These are phyloP conservation scores for Suillus occidentalis DNA, from an alignment of 768 basidiomycete species.

Conservation along the genomic window DNA sequence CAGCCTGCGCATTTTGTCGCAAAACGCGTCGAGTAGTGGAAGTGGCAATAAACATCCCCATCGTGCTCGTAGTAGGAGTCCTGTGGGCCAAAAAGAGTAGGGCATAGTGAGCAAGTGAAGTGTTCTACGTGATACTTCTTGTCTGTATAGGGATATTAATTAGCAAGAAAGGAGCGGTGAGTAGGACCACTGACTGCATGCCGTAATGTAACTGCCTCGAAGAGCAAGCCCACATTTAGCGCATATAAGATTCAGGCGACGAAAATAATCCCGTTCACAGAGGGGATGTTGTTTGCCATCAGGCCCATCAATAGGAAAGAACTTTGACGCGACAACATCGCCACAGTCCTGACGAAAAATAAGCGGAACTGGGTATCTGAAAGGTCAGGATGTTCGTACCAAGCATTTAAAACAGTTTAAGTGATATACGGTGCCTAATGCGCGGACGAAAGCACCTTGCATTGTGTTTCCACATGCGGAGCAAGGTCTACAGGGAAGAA, in stretches of 20 bases:
- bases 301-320: slow-evolving; percentile 95
- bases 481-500: slow-evolving; percentile 51
- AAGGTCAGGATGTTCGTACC: slow-evolving; percentile 49
- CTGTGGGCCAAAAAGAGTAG: slow-evolving; percentile 94
- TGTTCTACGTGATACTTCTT: slow-evolving; percentile 99
- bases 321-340: slow-evolving; percentile 95
- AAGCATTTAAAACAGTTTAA: slow-evolving; percentile 98
- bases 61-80: slow-evolving; percentile 99
- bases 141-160: slow-evolving; percentile 48
- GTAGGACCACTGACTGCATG: slow-evolving; percentile 74
- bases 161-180: slow-evolving; percentile 15
- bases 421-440: slow-evolving; percentile 91
- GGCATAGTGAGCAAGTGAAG: slow-evolving; percentile 96
- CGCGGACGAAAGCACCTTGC: slow-evolving; percentile 96
- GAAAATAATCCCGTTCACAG: slow-evolving; percentile 99
- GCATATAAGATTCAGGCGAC: slow-evolving; percentile 93
- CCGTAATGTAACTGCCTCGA: slow-evolving; percentile 97
- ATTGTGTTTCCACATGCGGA: slow-evolving; percentile 78
- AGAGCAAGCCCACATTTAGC: slow-evolving; percentile 93
- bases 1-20: slow-evolving; percentile 99
- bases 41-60: slow-evolving; percentile 97
- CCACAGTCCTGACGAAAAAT: slow-evolving; percentile 77
- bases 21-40: slow-evolving; percentile 98
- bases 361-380: slow-evolving; percentile 6
- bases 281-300: slow-evolving; percentile 89